Conservation (phyloP, 176 grass and related monocot species). For the Luzula sylvatica region DNA sequence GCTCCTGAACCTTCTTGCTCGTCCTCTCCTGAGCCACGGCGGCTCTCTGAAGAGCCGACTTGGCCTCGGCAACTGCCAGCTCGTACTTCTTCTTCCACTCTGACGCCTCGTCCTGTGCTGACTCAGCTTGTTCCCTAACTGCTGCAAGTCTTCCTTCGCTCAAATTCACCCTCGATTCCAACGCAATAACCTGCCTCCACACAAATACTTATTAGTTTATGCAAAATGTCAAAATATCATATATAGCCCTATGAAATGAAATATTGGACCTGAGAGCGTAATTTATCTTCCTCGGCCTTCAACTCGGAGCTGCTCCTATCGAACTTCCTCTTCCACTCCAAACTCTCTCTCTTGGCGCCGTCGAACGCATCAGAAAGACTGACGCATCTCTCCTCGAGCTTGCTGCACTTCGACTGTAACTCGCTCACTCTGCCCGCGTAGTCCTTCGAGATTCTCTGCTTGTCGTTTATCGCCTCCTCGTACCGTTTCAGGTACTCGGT, state of each 20-base stretch:
- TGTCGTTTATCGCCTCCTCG: conserved; percentile 82
- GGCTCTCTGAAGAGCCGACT: conserved; percentile 78
- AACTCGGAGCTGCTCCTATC: conserved; percentile 38
- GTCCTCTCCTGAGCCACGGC: conserved; percentile 88
- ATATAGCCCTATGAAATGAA: too few species aligned
- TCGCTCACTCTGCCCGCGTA: conserved; percentile 53
- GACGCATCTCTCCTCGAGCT: conserved; percentile 70
- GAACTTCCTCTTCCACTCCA: conserved; percentile 76
- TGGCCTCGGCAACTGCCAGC: conserved; percentile 60
- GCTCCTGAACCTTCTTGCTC: conserved; percentile 87
- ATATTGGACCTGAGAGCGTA: conserved; percentile 38
- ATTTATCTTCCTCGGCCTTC: conserved; percentile 76
- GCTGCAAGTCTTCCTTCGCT: conserved; percentile 88
- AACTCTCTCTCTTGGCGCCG: conserved; percentile 54
- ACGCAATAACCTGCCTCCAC: conserved; percentile 33
- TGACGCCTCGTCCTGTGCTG: conserved; percentile 86
- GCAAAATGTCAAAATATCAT: too few species aligned
- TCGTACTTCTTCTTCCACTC: conserved; percentile 98
- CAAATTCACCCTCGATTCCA: conserved; percentile 71
- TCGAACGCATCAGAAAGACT: conserved; percentile 54
- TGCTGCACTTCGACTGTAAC: conserved; percentile 77
- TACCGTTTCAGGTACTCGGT: conserved; percentile 79
- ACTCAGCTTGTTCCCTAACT: conserved; percentile 80
- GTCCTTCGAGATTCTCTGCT: conserved; percentile 88
- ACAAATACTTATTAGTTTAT: too few species aligned